These are phyloP conservation scores for Calonectria multiphialidica DNA, from an alignment of 2,329 filamentous ascomycete genomes.

Conservation along the genomic window DNA sequence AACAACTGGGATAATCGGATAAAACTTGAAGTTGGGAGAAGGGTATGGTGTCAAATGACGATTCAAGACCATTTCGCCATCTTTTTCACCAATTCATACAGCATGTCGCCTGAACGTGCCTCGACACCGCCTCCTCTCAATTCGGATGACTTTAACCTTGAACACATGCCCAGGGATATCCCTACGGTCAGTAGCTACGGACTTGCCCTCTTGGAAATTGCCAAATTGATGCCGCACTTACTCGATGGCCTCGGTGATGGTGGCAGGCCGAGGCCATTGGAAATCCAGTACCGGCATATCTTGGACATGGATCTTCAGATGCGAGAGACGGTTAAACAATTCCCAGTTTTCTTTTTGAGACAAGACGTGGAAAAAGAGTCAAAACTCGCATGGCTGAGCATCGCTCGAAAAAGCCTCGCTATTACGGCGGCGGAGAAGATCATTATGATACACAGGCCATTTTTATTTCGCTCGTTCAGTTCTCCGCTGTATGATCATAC, in stretches of 20 bases:
- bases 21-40: not conserved
- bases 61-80: conserved; percentile 20
- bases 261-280: not conserved
- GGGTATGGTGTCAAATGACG: conserved; percentile 10
- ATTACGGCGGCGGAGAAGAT: conserved; percentile 19
- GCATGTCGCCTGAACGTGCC: not conserved
- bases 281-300: not conserved
- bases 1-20: not conserved
- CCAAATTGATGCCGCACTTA: conserved; percentile 8
- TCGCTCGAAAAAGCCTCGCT: conserved; percentile 2
- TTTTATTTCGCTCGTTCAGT: not conserved
- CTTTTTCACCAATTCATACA: conserved; percentile 10
- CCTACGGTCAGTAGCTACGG: conserved; percentile 10
- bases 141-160: not conserved
- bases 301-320: not conserved
- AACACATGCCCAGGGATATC: not conserved
- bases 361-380: not conserved
- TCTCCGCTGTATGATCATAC: not conserved
- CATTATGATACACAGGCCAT: conserved; percentile 14
- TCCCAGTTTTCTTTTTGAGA: not conserved
- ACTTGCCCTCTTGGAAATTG: not conserved
- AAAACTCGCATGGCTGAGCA: not conserved
- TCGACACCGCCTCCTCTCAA: not conserved
- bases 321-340: not conserved
- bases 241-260: not conserved